phyloP scores from a whole-genome alignment of 371 early-diverging fungal species.

The Umbelopsis sp. region DNA sequence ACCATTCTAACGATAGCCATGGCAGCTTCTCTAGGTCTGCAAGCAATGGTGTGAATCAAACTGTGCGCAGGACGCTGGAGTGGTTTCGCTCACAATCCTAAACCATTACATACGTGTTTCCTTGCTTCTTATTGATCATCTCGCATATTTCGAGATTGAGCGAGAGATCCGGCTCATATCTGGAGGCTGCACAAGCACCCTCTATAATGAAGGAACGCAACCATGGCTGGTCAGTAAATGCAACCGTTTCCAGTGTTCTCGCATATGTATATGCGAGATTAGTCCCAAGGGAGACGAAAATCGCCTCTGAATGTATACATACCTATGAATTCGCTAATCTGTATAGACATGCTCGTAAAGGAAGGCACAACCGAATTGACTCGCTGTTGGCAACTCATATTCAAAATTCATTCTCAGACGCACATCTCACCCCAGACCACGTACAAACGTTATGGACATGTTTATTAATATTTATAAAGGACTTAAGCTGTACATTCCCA shows the following conservation, averaged over 20 bases:
- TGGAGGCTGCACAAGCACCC: slow-evolving; percentile 78
- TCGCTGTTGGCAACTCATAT: neutral
- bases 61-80: neutral
- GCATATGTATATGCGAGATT: neutral
- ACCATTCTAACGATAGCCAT: slow-evolving; percentile 76
- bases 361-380: neutral
- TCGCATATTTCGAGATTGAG: slow-evolving; percentile 94
- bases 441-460: neutral
- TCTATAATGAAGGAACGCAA: slow-evolving; percentile 38
- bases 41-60: neutral
- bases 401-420: slow-evolving; percentile 12
- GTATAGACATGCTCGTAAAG: neutral
- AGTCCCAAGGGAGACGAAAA: neutral
- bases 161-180: slow-evolving; percentile 77
- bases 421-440: neutral
- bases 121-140: slow-evolving; percentile 86
- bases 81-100: neutral
- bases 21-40: slow-evolving; percentile 87
- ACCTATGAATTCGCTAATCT: slow-evolving; percentile 18
- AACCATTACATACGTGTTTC: slow-evolving; percentile 69
- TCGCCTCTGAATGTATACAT: neutral
- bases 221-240: neutral
- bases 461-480: neutral
- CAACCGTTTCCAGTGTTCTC: neutral
- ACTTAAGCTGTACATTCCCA: slow-evolving; percentile 39